Base-by-base conservation (phyloP, 805 yeast genomes). In the Cyberlindnera mississippiensis region DNA sequence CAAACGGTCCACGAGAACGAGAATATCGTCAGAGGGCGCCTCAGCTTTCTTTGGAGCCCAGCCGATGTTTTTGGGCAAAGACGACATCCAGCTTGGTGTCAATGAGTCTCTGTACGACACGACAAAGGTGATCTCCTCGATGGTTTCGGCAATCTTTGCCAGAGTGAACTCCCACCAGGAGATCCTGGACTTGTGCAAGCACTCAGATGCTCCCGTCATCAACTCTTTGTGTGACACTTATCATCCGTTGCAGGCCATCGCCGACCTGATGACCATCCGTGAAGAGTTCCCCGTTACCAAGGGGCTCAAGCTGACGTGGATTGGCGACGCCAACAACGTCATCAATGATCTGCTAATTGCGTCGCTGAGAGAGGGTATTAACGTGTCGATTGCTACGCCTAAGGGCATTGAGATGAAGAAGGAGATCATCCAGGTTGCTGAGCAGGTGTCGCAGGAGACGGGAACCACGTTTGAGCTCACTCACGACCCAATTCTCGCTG, bases 91-190 rank as follows among this genome's bases (percentile, higher is more conserved):
- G 65, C 71, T 93, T 42, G 99, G 99, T 33, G 96, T 88, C 33
- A 93, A 93, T 60, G 99, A 93, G 69, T 75, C 93, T 0, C 67
- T 88, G 45, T 84, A 85, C 56, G 99, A 93, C 63, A 85, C 97
- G 2, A 75, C 96, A 14, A 80, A 78, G 51, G 96, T 93, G 28
- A 76, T 93, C 4, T 85, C 96, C 12, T 89, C 97, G 2, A 93
- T 93, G 99, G 86, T 95, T 2, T 83, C 96, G n/a, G 84, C 96
- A 49, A 79, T 93, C 6, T 90, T 93, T 68, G 99, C 98, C n/a
- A 80, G 99, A 59, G 99, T 93, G 15, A 82, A 87, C 50, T 69
- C 77, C 20, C 96, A 93, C 58, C 71, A 77, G 18, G 96, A 91
- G 46, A 90, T 93, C 51, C 76, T 74, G 56, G 83, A 82, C 42